phyloP scores from a whole-genome alignment of 2,329 filamentous ascomycete species.

The Monosporascus sp. region DNA sequence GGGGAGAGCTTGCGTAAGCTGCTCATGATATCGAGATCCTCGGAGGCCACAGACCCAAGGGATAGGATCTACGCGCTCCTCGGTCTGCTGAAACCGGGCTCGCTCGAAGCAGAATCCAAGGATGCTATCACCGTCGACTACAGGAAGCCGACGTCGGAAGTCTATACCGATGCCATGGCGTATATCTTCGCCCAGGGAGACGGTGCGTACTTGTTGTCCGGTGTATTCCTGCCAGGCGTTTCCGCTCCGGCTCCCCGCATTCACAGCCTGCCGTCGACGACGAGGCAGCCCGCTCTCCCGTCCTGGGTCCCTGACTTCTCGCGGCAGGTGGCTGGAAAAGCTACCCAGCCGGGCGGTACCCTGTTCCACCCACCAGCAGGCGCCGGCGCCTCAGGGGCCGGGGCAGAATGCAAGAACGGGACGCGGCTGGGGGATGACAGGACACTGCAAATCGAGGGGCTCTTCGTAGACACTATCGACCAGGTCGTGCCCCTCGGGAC shows the following conservation, averaged over 20 bases:
- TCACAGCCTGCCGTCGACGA: neutral
- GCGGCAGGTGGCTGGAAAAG: neutral
- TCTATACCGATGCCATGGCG: constrained; percentile 3
- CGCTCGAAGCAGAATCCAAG: neutral
- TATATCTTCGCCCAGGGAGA: constrained; percentile 4
- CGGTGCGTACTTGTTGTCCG: constrained; percentile 1
- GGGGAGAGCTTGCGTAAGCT: constrained; percentile 4
- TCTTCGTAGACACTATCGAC: constrained; percentile 6
- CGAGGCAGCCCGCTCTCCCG: constrained; percentile 1
- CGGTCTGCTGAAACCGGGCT: constrained; percentile 1
- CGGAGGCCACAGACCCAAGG: constrained; percentile 4
- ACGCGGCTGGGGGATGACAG: neutral
- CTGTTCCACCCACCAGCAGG: constrained; percentile 2
- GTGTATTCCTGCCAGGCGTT: neutral
- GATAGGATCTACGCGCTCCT: constrained; percentile 6
- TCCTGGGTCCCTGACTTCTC: constrained; percentile 6
- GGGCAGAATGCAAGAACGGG: constrained; percentile 2
- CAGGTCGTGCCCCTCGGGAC: constrained; percentile 1
- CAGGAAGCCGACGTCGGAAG: constrained; percentile 1
- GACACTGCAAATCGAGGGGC: constrained; percentile 4
- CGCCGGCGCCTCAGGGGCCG: constrained; percentile 1
- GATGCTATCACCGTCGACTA: constrained; percentile 1
- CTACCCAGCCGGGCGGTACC: neutral
- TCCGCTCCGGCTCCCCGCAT: constrained; percentile 2
- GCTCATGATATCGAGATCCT: constrained; percentile 3